Percentiles rank a stretch among this genome's conserved stretches.
phyloP scores from a whole-genome alignment of 108 stramenopile species.

The Nitzschia sp. region DNA sequence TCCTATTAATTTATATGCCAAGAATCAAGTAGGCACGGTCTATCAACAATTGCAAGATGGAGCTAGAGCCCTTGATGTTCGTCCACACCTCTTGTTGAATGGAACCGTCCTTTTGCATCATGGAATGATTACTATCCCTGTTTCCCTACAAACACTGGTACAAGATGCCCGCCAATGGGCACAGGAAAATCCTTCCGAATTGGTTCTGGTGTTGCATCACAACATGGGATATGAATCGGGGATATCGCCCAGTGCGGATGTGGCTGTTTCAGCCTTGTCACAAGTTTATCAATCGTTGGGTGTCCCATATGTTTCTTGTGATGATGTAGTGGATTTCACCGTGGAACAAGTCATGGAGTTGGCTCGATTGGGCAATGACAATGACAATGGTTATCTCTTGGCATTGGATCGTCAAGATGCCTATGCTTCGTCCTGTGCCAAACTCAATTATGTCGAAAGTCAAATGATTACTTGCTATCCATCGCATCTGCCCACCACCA shows the following conservation, averaged over 20 bases:
- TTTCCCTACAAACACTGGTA: slow-evolving; percentile 44
- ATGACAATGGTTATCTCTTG: slow-evolving; percentile 55
- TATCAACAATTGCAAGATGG: slow-evolving; percentile 72
- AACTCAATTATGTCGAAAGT: slow-evolving; percentile 54
- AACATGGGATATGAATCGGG: slow-evolving; percentile 52
- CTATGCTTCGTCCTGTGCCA: slow-evolving; percentile 66
- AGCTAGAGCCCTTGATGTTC: slow-evolving; percentile 68
- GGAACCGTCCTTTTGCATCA: slow-evolving; percentile 69
- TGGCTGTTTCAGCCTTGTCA: slow-evolving; percentile 38
- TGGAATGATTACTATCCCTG: slow-evolving; percentile 55
- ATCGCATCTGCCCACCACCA: not conserved
- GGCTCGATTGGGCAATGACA: slow-evolving; percentile 28
- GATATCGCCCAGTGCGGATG: slow-evolving; percentile 17
- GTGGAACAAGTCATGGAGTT: slow-evolving; percentile 57
- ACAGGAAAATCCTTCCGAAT: slow-evolving; percentile 59
- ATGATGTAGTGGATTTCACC: slow-evolving; percentile 48
- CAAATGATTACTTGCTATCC: slow-evolving; percentile 68
- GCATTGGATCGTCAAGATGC: slow-evolving; percentile 69
- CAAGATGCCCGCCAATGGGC: slow-evolving; percentile 60
- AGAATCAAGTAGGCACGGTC: slow-evolving; percentile 61
- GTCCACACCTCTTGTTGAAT: slow-evolving; percentile 62
- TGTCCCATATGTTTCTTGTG: slow-evolving; percentile 57
- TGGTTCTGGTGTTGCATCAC: slow-evolving; percentile 61
- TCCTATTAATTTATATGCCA: slow-evolving; percentile 52
- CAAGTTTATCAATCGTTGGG: slow-evolving; percentile 47